These are phyloP conservation scores for Striga asiatica DNA, from an alignment of 257 asterid genomes.

Conservation along the genomic window DNA sequence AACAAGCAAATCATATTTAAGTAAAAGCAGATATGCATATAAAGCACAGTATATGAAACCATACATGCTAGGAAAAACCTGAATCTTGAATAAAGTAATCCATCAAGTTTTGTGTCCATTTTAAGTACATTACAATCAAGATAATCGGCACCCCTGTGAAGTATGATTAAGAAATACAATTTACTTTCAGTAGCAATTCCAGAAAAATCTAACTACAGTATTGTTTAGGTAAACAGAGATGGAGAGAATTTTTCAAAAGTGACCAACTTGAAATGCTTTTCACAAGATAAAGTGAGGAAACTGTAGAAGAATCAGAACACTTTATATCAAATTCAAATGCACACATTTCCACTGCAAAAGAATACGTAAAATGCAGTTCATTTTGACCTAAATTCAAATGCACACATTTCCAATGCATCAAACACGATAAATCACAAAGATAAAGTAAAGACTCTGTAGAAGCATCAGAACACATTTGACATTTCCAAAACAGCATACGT, in stretches of 20 bases:
- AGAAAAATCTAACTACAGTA: not conserved
- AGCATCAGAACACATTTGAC: too few relatives aligned
- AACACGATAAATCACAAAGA: too few relatives aligned
- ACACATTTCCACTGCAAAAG: too few relatives aligned
- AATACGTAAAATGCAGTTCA: too few relatives aligned
- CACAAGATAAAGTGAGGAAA: not conserved
- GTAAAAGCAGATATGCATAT: not conserved
- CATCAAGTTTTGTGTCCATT: not conserved
- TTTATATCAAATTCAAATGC: too few relatives aligned
- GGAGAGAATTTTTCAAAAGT: not conserved
- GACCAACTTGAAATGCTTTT: not conserved
- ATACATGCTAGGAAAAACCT: not conserved
- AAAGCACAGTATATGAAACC: too few relatives aligned
- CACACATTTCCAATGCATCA: too few relatives aligned
- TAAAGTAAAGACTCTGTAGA: not conserved
- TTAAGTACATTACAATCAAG: not conserved
- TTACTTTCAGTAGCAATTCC: not conserved
- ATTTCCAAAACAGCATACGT: too few relatives aligned
- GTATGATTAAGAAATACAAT: not conserved
- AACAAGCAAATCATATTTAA: not conserved
- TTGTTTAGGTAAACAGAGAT: not conserved
- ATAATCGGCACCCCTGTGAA: not conserved
- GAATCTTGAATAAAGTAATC: not conserved
- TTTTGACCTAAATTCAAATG: too few relatives aligned
- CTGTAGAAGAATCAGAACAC: not conserved